Evolutionary conservation across 1,139 yeast species (phyloP).

Genomic region (Yamadazyma blattariae): DNA sequence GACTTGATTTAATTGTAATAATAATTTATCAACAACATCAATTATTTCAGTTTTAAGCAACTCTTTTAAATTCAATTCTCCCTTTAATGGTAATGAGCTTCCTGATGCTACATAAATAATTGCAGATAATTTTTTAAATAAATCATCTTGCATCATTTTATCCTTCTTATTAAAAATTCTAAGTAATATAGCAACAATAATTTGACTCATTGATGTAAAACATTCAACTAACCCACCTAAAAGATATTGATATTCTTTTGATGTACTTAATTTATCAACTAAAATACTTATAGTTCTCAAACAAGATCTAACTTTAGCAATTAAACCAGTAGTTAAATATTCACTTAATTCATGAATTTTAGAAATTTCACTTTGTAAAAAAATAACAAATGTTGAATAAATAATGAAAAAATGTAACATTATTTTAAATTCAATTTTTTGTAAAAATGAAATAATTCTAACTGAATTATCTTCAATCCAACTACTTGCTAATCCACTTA

Average conservation of each 20-base stretch:
- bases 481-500: conserved; percentile 24
- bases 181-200: conserved; percentile 34
- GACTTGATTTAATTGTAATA: conserved; percentile 15
- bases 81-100: conserved; percentile 3
- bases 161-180: conserved; percentile 19
- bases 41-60: conserved; percentile 19
- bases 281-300: conserved; percentile 11
- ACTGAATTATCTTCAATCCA: conserved; percentile 24
- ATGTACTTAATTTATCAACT: conserved; percentile 5
- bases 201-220: conserved; percentile 32
- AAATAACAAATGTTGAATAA: conserved; percentile 28
- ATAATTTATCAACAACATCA: conserved; percentile 16
- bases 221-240: conserved; percentile 29
- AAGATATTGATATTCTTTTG: conserved; percentile 21
- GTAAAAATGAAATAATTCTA: conserved; percentile 13
- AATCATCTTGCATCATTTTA: conserved; percentile 9
- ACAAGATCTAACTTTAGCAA: conserved; percentile 11
- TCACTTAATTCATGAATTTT: conserved; percentile 19
- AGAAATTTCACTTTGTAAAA: conserved; percentile 36
- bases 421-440: conserved; percentile 26
- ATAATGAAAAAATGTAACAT: conserved; percentile 29
- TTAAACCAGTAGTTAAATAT: conserved; percentile 19
- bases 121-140: conserved; percentile 12
- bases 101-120: conserved; percentile 11
- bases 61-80: conserved; percentile 9